Base-by-base conservation (phyloP, 179 eudicot species). In the Patellifolia procumbens region DNA sequence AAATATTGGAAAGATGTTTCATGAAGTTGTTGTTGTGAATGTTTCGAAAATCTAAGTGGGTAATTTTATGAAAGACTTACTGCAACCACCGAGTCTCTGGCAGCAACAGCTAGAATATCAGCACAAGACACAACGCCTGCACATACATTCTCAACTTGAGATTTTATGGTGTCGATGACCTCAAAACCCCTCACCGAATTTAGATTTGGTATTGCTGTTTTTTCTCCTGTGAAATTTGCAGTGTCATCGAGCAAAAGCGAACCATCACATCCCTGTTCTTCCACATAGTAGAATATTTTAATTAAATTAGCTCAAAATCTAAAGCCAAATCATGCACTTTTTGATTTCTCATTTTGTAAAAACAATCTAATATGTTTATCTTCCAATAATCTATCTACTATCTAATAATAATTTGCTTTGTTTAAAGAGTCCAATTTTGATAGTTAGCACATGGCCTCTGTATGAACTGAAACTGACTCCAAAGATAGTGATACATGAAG, bases 51-150 rank as follows among this genome's bases (percentile, higher is more conserved):
- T 6, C 9, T 11, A 39, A 39, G 45, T 6, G 56, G 17, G 5
- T 51, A 51, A 10, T 39, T 39, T 39, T 51, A 51, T 51, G 22
- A 13, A 49, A 13, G 5, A 51, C 67, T 56, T 64, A 79, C 81
- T 51, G 37, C 58, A 59, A 79, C 78, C 13, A 67, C 78, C 1
- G 78, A 73, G 13, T 79, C 78, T 24, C 77, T 29, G 37, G 81
- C 78, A 12, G 48, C 74, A 73, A 79, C 69, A 15, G 81, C 81
- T 45, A 79, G 24, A n/a, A 79, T 79, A 68, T 79, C 78, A 55
- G 81, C 81, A 32, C 81, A 79, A 16, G 81, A 79, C 4, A 79
- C 81, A 34, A 74, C 68, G 3, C 60, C 52, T 0, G 52, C 51
- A 28, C 78, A 75, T 1, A 24, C 0, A 34, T 12, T 37, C 20